These are phyloP conservation scores for Boletus rubroflammeus DNA, from an alignment of 768 basidiomycete genomes.

Conservation along the genomic window DNA sequence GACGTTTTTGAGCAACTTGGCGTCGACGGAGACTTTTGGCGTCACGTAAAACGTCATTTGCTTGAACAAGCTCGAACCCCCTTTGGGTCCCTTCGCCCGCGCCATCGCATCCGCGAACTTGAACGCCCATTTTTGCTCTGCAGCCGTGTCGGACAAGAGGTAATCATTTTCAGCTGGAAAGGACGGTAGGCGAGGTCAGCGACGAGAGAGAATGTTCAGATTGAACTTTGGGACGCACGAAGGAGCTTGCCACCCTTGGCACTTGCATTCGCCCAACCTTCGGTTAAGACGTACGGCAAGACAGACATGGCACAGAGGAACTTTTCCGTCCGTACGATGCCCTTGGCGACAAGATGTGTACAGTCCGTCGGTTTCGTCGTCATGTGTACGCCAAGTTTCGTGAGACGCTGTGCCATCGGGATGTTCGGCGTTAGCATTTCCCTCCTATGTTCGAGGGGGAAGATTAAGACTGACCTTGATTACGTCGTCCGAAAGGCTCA, in stretches of 20 bases:
- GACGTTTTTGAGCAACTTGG: conserved; percentile 63
- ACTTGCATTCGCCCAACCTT: conserved; percentile 66
- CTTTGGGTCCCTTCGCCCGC: conserved; percentile 46
- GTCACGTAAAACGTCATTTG: conserved; percentile 76
- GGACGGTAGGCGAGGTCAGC: not conserved
- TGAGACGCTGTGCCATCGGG: conserved; percentile 44
- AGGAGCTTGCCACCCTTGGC: conserved; percentile 54
- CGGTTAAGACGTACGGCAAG: conserved; percentile 58
- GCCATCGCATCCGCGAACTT: conserved; percentile 56
- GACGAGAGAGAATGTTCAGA: not conserved
- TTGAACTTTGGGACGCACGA: conserved; percentile 42
- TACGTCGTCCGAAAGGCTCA: conserved; percentile 53
- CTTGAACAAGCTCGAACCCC: conserved; percentile 52
- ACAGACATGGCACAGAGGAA: conserved; percentile 73
- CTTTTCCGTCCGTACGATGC: conserved; percentile 81
- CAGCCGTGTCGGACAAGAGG: conserved; percentile 53
- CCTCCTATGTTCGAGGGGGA: not conserved
- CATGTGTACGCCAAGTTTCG: conserved; percentile 63
- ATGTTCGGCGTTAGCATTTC: not conserved
- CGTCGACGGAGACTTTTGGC: conserved; percentile 54
- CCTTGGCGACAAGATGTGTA: conserved; percentile 72
- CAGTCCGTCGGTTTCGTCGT: conserved; percentile 61
- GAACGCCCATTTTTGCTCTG: conserved; percentile 67
- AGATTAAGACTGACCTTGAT: conserved; percentile 45
- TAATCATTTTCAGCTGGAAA: conserved; percentile 60